These are phyloP conservation scores for Smittium culicis DNA, from an alignment of 371 early-diverging fungal genomes.

Conservation along the genomic window DNA sequence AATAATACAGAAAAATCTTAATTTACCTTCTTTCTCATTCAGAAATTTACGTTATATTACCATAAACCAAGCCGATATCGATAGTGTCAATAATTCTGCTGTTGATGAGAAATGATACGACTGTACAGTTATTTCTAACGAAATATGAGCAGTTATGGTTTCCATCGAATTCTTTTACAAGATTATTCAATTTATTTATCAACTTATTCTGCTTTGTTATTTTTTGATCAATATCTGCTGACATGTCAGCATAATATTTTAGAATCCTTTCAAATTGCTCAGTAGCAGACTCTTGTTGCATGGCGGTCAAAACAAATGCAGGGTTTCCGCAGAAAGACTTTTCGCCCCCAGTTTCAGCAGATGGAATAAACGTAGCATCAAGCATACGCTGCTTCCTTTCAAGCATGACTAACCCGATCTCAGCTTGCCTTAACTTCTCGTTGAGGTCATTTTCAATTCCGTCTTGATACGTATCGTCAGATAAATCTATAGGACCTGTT, in stretches of 20 bases:
- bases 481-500: neutral
- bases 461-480: neutral
- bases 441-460: neutral
- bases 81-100: too few relatives aligned
- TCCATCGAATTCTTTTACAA: too few relatives aligned
- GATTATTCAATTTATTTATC: too few relatives aligned
- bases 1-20: constrained; percentile 1
- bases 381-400: constrained; percentile 3
- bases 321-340: constrained; percentile 1
- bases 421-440: neutral
- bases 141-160: too few relatives aligned
- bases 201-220: neutral
- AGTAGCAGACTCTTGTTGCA: neutral
- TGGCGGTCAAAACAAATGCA: constrained; percentile 5
- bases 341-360: constrained; percentile 2
- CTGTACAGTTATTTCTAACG: too few relatives aligned
- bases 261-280: constrained; percentile 5
- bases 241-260: constrained; percentile 2
- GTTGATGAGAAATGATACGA: too few relatives aligned
- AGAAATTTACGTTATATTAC: neutral
- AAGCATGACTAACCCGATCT: neutral
- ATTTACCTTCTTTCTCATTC: neutral
- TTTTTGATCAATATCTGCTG: neutral
- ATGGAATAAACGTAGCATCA: constrained; percentile 5
- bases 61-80: too few relatives aligned